Conservation (phyloP, 805 yeast species). For the Saccharomycopsis lassenensis region DNA sequence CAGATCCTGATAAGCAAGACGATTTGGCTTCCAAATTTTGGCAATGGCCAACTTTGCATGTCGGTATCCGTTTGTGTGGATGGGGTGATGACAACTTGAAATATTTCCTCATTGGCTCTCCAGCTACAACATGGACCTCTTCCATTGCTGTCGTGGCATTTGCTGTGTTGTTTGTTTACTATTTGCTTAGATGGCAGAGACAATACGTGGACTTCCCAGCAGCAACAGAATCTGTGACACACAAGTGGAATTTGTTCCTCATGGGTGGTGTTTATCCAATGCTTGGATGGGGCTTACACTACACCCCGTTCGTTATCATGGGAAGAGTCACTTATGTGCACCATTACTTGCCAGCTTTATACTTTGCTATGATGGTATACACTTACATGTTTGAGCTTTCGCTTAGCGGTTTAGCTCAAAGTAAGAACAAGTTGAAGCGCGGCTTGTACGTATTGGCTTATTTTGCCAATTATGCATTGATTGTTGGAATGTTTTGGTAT, state of each 20-base stretch:
- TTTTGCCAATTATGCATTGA: constrained; percentile 29
- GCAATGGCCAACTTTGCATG: constrained; percentile 81
- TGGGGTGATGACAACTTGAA: constrained; percentile 53
- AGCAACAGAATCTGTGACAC: constrained; percentile 23
- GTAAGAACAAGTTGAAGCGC: constrained; percentile 20
- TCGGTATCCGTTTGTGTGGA: constrained; percentile 66
- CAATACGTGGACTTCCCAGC: constrained; percentile 51
- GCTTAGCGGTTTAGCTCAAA: constrained; percentile 24
- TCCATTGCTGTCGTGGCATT: constrained; percentile 47
- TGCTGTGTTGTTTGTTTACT: constrained; percentile 33
- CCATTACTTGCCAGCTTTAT: constrained; percentile 76
- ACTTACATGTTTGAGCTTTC: constrained; percentile 42
- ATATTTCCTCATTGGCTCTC: constrained; percentile 65
- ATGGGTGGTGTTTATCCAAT: constrained; percentile 73
- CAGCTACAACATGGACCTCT: constrained; percentile 71
- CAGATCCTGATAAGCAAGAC: constrained; percentile 67
- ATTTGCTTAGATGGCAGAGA: constrained; percentile 73
- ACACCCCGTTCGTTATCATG: constrained; percentile 66
- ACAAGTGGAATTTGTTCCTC: constrained; percentile 38
- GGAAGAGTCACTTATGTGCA: constrained; percentile 81
- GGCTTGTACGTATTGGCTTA: constrained; percentile 27
- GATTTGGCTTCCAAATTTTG: constrained; percentile 63
- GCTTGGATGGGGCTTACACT: constrained; percentile 75
- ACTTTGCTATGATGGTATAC: constrained; percentile 55
- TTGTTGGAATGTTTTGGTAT: constrained; percentile 45